Conservation (phyloP, 2,329 filamentous ascomycete genomes). For the Diatrype stigma region DNA sequence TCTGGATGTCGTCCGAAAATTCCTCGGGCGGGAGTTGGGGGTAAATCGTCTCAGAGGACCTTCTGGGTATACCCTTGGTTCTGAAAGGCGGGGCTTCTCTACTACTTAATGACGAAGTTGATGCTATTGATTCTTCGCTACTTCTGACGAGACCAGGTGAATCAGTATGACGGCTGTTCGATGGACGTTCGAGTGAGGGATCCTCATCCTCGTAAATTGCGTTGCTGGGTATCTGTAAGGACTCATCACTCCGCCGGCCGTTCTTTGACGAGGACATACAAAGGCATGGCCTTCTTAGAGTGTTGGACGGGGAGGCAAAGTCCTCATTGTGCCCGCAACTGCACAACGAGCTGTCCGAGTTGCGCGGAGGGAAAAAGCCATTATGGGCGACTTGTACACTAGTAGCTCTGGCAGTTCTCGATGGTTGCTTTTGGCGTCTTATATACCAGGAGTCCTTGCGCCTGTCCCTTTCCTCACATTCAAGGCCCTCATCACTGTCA, state of each 20-base stretch:
- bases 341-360: constrained; percentile 43
- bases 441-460: constrained; percentile 18
- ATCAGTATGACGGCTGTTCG: constrained; percentile 11
- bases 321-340: constrained; percentile 35
- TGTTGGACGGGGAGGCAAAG: constrained; percentile 21
- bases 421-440: constrained; percentile 28
- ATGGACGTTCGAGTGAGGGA: constrained; percentile 17
- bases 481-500: constrained; percentile 10
- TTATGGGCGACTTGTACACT: constrained; percentile 36
- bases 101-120: constrained; percentile 21
- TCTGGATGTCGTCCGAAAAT: constrained; percentile 36
- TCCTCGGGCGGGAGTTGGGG: constrained; percentile 11
- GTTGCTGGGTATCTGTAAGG: constrained; percentile 19
- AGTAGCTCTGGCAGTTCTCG: constrained; percentile 34
- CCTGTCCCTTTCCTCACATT: constrained; percentile 9
- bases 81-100: constrained; percentile 26
- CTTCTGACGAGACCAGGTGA: constrained; percentile 13
- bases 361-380: constrained; percentile 34
- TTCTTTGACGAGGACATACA: constrained; percentile 29
- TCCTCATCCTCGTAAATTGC: constrained; percentile 23
- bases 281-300: constrained; percentile 29
- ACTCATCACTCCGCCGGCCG: constrained; percentile 17
- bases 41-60: constrained; percentile 8
- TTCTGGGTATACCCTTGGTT: constrained; percentile 21
- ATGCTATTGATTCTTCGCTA: constrained; percentile 9